Evolutionary conservation across 768 basidiomycete species (phyloP), one percentile per base, ranked within the genome.

Genomic region (Mycena vulgaris): DNA sequence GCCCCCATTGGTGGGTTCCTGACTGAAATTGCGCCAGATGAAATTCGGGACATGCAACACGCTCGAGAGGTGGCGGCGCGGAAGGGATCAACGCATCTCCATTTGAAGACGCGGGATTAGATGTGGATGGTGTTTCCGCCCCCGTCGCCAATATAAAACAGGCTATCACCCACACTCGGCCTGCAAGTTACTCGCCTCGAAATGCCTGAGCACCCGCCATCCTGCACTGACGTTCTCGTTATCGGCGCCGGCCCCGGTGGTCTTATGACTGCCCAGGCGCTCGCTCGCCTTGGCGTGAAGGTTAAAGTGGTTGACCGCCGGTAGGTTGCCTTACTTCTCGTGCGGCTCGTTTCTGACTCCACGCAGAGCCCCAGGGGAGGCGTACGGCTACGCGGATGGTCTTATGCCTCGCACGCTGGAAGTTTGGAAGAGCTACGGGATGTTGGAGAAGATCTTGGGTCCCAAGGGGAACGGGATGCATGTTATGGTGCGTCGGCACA

Each of bases 171-270:
- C 7, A 8, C 42, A 9, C 9, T 5, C 14, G 8, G 14, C 21
- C 5, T 16, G 5, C 42, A 5, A 42, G 7, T n/a, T 42, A 23
- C 47, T 48, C n/a, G 68, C 98, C 33, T 13, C 33, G 33, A 6
- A 13, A 53, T 53, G 52, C 30, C 27, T 16, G 52, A 31, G 4
- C 30, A 31, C 17, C 28, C 27, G 52, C 28, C 27, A 3, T 31
- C 52, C 19, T 33, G 31, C 27, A 30, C 30, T 8, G 52, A 53
- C 19, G 28, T 53, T 53, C 52, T 53, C 52, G 28, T 53, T 23
- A 33, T 53, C 14, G 52, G 52, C 7, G 52, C 52, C 13, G 28
- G 52, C 28, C 52, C 52, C 8, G 52, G 52, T 13, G 52, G 52
- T 3, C 52, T 53, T 8, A 53, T 53, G 28, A 33, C 27, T 7